Evolutionary conservation across 305 asterid genomes (phyloP).

Genomic region (Caryopteris hybrid): DNA sequence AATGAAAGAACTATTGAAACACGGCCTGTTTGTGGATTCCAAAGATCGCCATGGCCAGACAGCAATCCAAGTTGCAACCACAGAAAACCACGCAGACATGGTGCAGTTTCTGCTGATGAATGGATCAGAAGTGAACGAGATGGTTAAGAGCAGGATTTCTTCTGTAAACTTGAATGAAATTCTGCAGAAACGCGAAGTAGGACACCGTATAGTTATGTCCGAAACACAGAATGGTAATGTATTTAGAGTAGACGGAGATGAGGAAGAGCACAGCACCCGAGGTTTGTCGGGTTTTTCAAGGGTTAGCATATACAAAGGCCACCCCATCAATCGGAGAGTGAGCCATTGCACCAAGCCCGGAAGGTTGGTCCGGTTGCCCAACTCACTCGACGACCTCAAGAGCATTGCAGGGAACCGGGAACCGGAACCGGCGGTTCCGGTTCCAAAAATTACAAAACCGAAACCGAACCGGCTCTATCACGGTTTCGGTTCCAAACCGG

Average conservation of each 20-base stretch:
- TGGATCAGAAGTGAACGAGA: constrained; percentile 64
- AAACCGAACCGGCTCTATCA: too few relatives aligned
- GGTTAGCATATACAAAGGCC: constrained; percentile 73
- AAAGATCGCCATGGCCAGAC: constrained; percentile 63
- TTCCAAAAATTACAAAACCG: too few relatives aligned
- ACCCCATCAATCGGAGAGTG: constrained; percentile 42
- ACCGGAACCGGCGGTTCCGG: too few relatives aligned
- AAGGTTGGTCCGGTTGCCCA: constrained; percentile 48
- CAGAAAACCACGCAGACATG: constrained; percentile 54
- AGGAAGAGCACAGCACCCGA: constrained; percentile 16
- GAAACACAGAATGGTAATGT: constrained; percentile 16
- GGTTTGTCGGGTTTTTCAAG: constrained; percentile 17
- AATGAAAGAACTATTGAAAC: constrained; percentile 61
- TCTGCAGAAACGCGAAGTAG: constrained; percentile 53
- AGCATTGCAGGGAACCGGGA: constrained; percentile 71
- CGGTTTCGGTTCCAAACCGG: too few relatives aligned
- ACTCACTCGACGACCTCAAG: constrained; percentile 54
- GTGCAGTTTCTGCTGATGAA: constrained; percentile 64
- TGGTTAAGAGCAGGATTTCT: constrained; percentile 27
- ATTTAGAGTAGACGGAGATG: constrained; percentile 19
- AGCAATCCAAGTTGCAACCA: constrained; percentile 57
- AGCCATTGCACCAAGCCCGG: constrained; percentile 53
- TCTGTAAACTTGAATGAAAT: constrained; percentile 34
- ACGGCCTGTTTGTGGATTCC: constrained; percentile 67
- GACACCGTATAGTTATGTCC: constrained; percentile 51